Base-by-base conservation (phyloP, 345 rosid species). In the Geranium rotundifolium region DNA sequence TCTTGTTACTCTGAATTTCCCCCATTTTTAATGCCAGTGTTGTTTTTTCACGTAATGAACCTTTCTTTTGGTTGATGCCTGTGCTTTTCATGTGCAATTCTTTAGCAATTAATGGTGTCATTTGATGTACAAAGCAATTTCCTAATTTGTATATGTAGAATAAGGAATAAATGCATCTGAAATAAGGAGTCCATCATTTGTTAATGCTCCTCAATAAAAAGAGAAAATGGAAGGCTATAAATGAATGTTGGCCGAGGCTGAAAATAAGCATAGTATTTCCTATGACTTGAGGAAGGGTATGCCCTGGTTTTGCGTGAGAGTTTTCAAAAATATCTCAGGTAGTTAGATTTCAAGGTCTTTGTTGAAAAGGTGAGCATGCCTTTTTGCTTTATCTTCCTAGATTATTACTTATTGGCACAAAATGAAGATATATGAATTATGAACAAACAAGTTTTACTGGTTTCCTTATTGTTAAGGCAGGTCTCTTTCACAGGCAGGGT, bases 41-140 rank as follows among this genome's bases (percentile, higher is more conserved):
- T 81, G 80, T 79, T 73, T 82, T 77, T 82, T 79, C 86, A 72
- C 89, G 67, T 66, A 80, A 61, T 65, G 75, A 27, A 79, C 71
- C 75, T 69, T 72, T 77, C 67, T 69, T 71, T 70, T 71, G 58
- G 56, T 60, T 74, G 69, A 67, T 81, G 75, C 74, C 67, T 68
- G 67, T 72, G 56, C 62, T 29, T 31, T 67, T 61, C 61, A 62
- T 63, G 65, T 67, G 58, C 54, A 69, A 34, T 64, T 64, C 46
- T 63, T 71, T 5, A 46, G 52, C 52, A 46, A 9, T 46, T 46
- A 50, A 55, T 34, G 18, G 73, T 62, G 59, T 57, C 16, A 61
- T 58, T 63, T 56, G 68, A 29, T 63, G 65, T 49, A 15, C 2
- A 64, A 12, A 37, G 56, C 54, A 71, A 58, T 58, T 67, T 61